Evolutionary conservation across 108 stramenopile species (phyloP), one percentile per base, ranked within the genome.

Genomic region (Skeletonema menzelii): DNA sequence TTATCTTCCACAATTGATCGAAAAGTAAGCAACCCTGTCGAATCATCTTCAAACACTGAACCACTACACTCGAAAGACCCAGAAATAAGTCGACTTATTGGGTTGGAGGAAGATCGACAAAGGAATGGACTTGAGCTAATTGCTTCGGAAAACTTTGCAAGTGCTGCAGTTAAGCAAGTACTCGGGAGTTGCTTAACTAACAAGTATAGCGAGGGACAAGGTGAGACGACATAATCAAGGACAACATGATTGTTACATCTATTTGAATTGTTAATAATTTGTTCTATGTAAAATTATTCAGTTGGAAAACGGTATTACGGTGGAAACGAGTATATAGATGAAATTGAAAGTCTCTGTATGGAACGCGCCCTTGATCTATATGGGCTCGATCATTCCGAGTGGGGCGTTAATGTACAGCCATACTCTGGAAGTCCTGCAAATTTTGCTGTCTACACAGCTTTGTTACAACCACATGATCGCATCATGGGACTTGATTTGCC

Each of bases 401-500:
- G 99, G 99, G 98, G 98, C 40, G 98, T 99, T 31, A 99, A 99
- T 82, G 99, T 99, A 22, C 94, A 95, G 58, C 91, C 93, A 2
- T 95, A 91, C 67, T 95, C 93, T 30, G 99, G 99, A 46, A 96
- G 95, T 24, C 99, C 99, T 10, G 99, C 99, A 26, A 99, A 99
- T 77, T 99, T 99, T 82, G 98, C 97, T 2, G 96, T 91, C 4
- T 99, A 98, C 86, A 99, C 98, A 8, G 99, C 95, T 14, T 82
- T 99, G 8, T 72, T 99, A 59, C 67, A 85, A 40, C 99, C 99
- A 8, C 98, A 99, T 73, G 99, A 99, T 85, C 97, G 99, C 44
- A 97, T 99, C 80, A 99, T 99, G 99, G 99, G 98, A 38, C 83
- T 99, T 65, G 99, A 99, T 86, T 84, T 99, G 71, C 99, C 99